Evolutionary conservation across 2,329 filamentous ascomycete genomes (phyloP), one percentile per base, ranked within the genome.

Genomic region (Macroventuria anomochaeta): DNA sequence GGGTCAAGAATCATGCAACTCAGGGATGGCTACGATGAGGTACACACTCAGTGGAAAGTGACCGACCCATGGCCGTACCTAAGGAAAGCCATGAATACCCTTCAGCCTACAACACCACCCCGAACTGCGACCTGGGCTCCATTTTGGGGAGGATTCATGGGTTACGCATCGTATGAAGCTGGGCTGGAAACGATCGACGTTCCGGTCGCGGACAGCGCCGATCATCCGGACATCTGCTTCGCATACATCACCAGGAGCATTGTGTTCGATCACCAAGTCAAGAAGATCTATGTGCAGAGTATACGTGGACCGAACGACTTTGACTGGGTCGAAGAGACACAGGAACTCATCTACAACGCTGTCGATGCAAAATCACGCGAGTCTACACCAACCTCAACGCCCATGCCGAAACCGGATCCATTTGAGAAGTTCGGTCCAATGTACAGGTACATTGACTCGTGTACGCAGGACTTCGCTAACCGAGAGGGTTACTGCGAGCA

Each of bases 91-190:
- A 76, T 80, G 69, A 58, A 68, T 29, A 50, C 62, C 7, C 70
- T 75, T 5, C 70, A 63, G 46, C 73, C 73, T 17, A 55, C 53
- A 21, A 61, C 48, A 25, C 57, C 56, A 37, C 72, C 72, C 31
- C 56, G 53, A 1, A 68, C 59, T 12, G 44, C 59, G 6, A 73
- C 67, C 7, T 71, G 67, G 29, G 75, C 76, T 0, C 83, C 89
- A 0, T 96, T 96, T 69, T 85, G 90, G 74, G 92, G 91, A 44
- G 92, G 92, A 0, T 87, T 96, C 54, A 85, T 96, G 76, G 92
- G 92, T 0, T 96, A 88, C 65, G 83, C 91, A 43, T 91, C 90
- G 0, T 96, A 96, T 56, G 92, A 96, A 72, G 85, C 92, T 69
- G 90, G 91, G 0, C 77, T 96, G 1, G 78, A 81, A 59, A 85